Conservation (phyloP, 768 basidiomycete genomes). For the Lactifluus subvellereus region DNA sequence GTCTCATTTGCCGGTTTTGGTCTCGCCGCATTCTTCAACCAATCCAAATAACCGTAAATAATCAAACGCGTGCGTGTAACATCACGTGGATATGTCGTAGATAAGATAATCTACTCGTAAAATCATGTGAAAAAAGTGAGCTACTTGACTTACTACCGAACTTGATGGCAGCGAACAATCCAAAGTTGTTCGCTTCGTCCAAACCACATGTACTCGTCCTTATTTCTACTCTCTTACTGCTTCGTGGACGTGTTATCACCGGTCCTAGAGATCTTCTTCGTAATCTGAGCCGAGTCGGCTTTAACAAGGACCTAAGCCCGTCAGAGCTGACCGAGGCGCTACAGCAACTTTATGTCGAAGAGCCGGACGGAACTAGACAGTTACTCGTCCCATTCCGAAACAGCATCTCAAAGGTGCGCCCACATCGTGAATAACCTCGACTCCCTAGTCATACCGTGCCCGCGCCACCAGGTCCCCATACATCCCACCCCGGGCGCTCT, state of each 20-base stretch:
- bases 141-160: no score
- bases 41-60: slow-evolving; percentile 35
- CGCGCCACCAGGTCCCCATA: slow-evolving; percentile 35
- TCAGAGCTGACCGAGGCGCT: slow-evolving; percentile 45
- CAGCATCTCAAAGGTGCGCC: slow-evolving; percentile 53
- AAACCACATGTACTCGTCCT: slow-evolving; percentile 10
- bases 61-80: slow-evolving; percentile 34
- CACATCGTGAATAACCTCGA: background rate
- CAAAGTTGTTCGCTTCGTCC: background rate
- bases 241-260: slow-evolving; percentile 16
- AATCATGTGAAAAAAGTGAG: slow-evolving; percentile 4
- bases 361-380: slow-evolving; percentile 52
- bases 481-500: slow-evolving; percentile 49
- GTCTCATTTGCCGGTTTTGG: slow-evolving; percentile 21
- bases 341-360: slow-evolving; percentile 58
- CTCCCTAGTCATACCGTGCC: background rate
- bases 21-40: slow-evolving; percentile 30
- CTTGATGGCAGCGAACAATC: background rate
- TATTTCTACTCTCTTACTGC: slow-evolving; percentile 9
- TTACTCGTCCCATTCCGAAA: slow-evolving; percentile 65
- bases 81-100: slow-evolving; percentile 30
- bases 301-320: slow-evolving; percentile 7
- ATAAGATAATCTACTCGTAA: slow-evolving; percentile 8
- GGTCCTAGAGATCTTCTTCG: slow-evolving; percentile 18
- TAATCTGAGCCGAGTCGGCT: slow-evolving; percentile 3